Base-by-base conservation (phyloP, 1,284 basidiomycete species). In the Laetiporus sulphureus region DNA sequence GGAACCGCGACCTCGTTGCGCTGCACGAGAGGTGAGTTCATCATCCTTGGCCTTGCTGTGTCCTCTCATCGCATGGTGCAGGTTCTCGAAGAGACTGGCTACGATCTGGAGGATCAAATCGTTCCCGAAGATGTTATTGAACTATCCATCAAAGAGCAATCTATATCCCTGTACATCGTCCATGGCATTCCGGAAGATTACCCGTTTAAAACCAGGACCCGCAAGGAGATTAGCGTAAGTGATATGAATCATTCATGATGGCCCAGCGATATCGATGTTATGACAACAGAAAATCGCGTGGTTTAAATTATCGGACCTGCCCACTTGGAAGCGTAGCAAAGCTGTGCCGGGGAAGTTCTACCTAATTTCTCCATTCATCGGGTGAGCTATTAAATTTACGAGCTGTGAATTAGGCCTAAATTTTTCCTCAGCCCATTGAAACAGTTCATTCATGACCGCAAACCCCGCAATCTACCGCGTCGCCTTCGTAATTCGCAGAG, bases 221-320 rank as follows among this genome's bases (percentile, higher is more conserved):
- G 95, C 47, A 98, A 98, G 66, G 96, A 99, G 71, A 99, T 99
- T 56, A 96, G 93, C 57, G 94, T 97, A 71, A 60, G 90, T 68
- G 41, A 29, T 7, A 20, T 34, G 15, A 13, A 40, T 34, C 12
- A 44, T 34, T 37, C 22, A 47, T 37, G n/a, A n/a, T n/a, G n/a
- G n/a, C n/a, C n/a, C n/a, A n/a, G n/a, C n/a, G n/a, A n/a, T n/a
- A n/a, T n/a, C n/a, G n/a, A n/a, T n/a, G n/a, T 25, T 33, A 29
- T 4, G 12, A 2, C 3, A 13, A 39, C 54, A 96, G 93, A 89
- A 89, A 70, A 99, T 99, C 54, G 86, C 94, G 57, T 99, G 96
- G 96, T 98, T 97, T 63, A 82, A 72, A 47, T 68, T 99, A 34
- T 71, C 75, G 23, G 93, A 98, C 61, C 70, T 99, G 18, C 96